Conservation (phyloP, 768 basidiomycete genomes). For the Chalciporus piperatus region DNA sequence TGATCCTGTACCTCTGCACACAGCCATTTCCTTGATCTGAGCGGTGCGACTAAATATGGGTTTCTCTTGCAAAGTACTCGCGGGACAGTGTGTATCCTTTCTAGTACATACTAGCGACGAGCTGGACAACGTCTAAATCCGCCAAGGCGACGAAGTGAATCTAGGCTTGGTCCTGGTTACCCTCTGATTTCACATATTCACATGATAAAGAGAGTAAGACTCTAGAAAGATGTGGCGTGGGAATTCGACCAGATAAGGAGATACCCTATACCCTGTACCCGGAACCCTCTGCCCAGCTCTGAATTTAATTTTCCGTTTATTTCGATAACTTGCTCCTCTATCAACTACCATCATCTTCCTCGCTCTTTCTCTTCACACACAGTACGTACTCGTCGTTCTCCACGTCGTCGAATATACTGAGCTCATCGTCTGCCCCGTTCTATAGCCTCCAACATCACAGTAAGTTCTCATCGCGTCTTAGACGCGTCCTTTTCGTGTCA, state of each 20-base stretch:
- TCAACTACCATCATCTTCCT: conserved; percentile 48
- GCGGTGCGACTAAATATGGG: conserved; percentile 10
- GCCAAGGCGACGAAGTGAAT: background rate
- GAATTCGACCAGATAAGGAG: conserved; percentile 10
- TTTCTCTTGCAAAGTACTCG: background rate
- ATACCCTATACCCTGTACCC: conserved; percentile 41
- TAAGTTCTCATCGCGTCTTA: conserved; percentile 40
- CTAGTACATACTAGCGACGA: background rate
- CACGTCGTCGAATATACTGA: conserved; percentile 32
- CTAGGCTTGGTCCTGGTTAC: background rate
- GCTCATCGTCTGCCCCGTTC: conserved; percentile 32
- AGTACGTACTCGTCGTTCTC: conserved; percentile 39
- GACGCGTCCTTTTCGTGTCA: conserved; percentile 35
- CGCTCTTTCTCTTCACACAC: conserved; percentile 35
- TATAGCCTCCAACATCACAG: conserved; percentile 34
- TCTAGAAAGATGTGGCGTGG: conserved; percentile 27
- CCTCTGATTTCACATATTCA: conserved; percentile 10
- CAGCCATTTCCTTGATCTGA: background rate
- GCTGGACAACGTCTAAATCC: background rate
- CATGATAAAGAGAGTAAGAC: conserved; percentile 2
- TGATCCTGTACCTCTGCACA: background rate
- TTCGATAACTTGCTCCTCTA: conserved; percentile 43
- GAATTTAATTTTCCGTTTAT: conserved; percentile 63
- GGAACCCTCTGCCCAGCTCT: conserved; percentile 73
- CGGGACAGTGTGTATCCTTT: background rate